Conservation (phyloP, 2,329 filamentous ascomycete species). For the Penicillium sp. region DNA sequence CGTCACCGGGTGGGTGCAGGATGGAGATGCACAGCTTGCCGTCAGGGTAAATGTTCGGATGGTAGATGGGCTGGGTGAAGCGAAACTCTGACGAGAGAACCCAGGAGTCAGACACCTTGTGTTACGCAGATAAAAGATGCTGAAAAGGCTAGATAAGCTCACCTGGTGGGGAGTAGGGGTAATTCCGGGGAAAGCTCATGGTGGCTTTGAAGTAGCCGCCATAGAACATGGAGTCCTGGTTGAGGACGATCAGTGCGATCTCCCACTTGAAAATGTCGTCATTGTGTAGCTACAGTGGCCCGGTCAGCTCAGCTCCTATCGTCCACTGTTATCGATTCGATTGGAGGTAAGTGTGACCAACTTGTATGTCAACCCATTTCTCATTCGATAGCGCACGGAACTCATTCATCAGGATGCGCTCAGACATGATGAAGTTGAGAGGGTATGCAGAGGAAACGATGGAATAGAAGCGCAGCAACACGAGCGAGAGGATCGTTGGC, state of each 20-base stretch:
- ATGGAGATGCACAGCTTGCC: constrained; percentile 95
- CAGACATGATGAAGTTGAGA: constrained; percentile 50
- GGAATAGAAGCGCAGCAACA: background rate
- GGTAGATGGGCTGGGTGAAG: constrained; percentile 75
- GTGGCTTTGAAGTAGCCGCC: constrained; percentile 89
- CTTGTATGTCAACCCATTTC: constrained; percentile 90
- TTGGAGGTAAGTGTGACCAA: constrained; percentile 42
- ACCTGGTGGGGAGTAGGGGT: constrained; percentile 80
- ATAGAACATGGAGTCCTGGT: constrained; percentile 86
- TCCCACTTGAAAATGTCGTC: constrained; percentile 86
- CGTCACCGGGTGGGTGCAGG: constrained; percentile 85
- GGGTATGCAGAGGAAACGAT: background rate
- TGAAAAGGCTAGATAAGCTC: constrained; percentile 22
- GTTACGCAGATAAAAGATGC: background rate
- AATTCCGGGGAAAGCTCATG: constrained; percentile 84
- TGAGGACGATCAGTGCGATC: constrained; percentile 85
- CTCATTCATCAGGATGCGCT: constrained; percentile 86
- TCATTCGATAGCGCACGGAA: constrained; percentile 78
- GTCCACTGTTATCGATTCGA: background rate
- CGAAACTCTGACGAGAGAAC: constrained; percentile 62
- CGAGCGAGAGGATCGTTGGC: background rate
- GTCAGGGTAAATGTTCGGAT: constrained; percentile 91
- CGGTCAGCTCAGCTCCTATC: too few species aligned
- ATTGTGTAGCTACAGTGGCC: constrained; percentile 67
- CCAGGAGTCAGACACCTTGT: constrained; percentile 4